Conservation (phyloP, 202 grass and related monocot species). For the Bolboschoenoplectus hybrid region DNA sequence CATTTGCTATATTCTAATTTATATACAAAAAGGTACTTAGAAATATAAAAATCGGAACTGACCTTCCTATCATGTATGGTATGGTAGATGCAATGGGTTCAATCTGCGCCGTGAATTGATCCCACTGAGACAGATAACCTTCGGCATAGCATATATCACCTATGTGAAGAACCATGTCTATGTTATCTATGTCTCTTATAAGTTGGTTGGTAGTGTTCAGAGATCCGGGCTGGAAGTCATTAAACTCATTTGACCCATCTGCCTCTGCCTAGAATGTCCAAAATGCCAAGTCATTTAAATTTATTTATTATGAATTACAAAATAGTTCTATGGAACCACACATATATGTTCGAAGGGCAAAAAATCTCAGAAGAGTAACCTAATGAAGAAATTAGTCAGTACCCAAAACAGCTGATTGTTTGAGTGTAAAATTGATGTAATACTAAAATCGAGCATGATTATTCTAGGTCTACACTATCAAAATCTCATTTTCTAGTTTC, state of each 20-base stretch:
- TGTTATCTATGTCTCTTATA: conserved; percentile 66
- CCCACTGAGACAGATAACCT: conserved; percentile 86
- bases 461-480: neutral
- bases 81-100: conserved; percentile 72
- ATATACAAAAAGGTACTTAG: neutral
- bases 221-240: conserved; percentile 65
- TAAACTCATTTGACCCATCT: conserved; percentile 85
- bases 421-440: too few species aligned
- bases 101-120: conserved; percentile 78
- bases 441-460: neutral
- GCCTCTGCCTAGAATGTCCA: conserved; percentile 55
- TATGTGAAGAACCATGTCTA: conserved; percentile 81
- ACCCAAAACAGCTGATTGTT: neutral
- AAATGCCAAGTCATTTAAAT: conserved; percentile 19
- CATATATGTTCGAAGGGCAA: neutral
- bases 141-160: conserved; percentile 74
- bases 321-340: conserved; percentile 25
- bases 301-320: neutral
- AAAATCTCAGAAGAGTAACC: conserved; percentile 17
- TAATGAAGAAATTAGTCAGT: neutral
- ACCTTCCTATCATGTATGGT: conserved; percentile 91
- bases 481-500: neutral
- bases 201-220: conserved; percentile 76
- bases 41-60: conserved; percentile 30
- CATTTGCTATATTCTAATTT: neutral